phyloP scores from a whole-genome alignment of 1,284 basidiomycete genomes.

The Moniliophthora roreri region DNA sequence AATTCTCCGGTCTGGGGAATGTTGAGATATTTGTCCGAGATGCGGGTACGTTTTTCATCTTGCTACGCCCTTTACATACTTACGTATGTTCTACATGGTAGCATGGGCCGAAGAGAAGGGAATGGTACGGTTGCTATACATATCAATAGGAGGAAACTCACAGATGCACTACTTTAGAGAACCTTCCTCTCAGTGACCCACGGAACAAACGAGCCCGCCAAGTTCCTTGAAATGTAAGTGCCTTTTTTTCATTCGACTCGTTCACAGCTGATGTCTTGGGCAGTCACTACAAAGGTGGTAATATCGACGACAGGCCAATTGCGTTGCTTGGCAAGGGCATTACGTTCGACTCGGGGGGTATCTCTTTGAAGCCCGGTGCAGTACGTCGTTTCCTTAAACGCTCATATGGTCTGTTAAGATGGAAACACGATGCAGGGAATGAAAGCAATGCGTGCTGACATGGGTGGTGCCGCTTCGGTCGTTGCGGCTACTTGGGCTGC shows the following conservation, averaged over 20 bases:
- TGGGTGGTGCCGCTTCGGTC: slow-evolving; percentile 87
- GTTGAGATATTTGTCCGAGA: slow-evolving; percentile 75
- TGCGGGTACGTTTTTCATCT: slow-evolving; percentile 47
- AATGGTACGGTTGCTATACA: slow-evolving; percentile 69
- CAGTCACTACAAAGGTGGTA: slow-evolving; percentile 81
- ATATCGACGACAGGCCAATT: slow-evolving; percentile 58
- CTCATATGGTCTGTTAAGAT: neutral
- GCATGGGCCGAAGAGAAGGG: slow-evolving; percentile 81
- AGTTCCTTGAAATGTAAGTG: slow-evolving; percentile 82
- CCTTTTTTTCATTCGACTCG: neutral
- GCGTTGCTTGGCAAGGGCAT: slow-evolving; percentile 89
- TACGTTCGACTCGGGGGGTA: slow-evolving; percentile 89
- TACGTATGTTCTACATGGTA: slow-evolving; percentile 27
- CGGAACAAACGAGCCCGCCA: slow-evolving; percentile 82
- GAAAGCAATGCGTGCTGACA: slow-evolving; percentile 83
- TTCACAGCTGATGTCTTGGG: neutral
- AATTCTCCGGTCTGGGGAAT: slow-evolving; percentile 68
- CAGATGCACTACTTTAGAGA: slow-evolving; percentile 41
- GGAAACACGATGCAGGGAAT: slow-evolving; percentile 49
- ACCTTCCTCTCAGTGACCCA: slow-evolving; percentile 88
- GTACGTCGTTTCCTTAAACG: slow-evolving; percentile 37
- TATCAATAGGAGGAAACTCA: too few species aligned
- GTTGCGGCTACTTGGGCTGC: slow-evolving; percentile 74
- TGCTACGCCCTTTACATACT: slow-evolving; percentile 4
- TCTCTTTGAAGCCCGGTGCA: slow-evolving; percentile 77